Evolutionary conservation across 345 rosid species (phyloP).

Genomic region (Moricandia arvensis): DNA sequence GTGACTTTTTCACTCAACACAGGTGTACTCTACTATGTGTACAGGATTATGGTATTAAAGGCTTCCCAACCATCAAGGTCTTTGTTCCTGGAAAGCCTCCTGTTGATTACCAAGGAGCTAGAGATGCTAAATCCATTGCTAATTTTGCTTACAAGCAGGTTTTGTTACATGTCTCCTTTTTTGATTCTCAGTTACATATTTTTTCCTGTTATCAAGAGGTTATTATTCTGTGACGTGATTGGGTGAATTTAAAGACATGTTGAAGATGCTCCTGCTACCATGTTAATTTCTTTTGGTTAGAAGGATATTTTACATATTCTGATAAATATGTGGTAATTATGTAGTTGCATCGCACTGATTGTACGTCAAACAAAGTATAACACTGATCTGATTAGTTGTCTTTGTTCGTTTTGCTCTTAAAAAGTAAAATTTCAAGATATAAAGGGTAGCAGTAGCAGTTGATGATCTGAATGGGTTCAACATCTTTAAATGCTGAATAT

Average conservation of each 20-base stretch:
- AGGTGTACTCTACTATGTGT: not conserved
- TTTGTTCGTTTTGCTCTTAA: not conserved
- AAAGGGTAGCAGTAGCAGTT: not conserved
- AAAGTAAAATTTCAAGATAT: not conserved
- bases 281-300: not conserved
- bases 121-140: conserved; percentile 94
- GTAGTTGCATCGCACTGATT: not conserved
- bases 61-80: conserved; percentile 95
- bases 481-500: conserved; percentile 5
- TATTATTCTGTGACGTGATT: not conserved
- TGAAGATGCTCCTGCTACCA: not conserved
- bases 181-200: conserved; percentile 7
- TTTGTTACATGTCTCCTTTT: conserved; percentile 17
- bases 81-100: conserved; percentile 92
- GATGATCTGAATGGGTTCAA: not conserved
- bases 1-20: not conserved
- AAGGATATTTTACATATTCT: not conserved
- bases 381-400: not conserved
- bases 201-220: not conserved
- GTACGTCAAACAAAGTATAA: not conserved
- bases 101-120: conserved; percentile 87
- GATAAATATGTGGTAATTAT: not conserved
- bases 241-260: not conserved
- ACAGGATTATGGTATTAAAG: conserved; percentile 89
- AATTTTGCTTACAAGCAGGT: conserved; percentile 82